Base-by-base conservation (phyloP, 768 basidiomycete species). In the Leccinum disarticulatum region DNA sequence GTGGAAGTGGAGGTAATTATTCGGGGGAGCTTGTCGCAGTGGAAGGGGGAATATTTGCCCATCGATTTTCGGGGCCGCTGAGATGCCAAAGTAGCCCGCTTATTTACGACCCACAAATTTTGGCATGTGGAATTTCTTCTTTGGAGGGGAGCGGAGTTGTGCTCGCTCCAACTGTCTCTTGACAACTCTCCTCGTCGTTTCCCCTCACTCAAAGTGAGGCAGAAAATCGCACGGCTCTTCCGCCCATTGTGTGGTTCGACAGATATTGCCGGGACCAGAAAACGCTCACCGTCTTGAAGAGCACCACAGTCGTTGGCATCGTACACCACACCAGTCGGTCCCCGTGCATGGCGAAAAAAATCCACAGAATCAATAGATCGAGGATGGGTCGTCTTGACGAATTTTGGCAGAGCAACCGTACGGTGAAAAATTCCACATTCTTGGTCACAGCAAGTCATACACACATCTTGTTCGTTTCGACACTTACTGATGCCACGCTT, bases 391-490 rank as follows among this genome's bases (percentile, higher is more conserved):
- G n/a, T 60, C 47, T 63, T 55, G 58, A 15, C 11, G 35, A 52
- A 8, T 59, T 66, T 22, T 35, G 64, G 41, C 66, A 54, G 41
- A 30, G 54, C 35, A 53, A 43, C 55, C 57, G 53, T n/a, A 59
- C 70, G 72, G 72, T 67, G 65, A 62, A 71, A 71, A 70, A 71
- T 62, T 59, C 59, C 54, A 52, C 17, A 43, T 55, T 56, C 64
- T 70, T 62, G 66, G 31, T 62, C 58, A 51, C 65, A 63, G 62
- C 70, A 61, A 35, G 61, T 55, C 61, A 54, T 72, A 17, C 61
- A 58, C 62, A 57, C 59, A 22, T 57, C 61, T 64, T 58, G 58
- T 66, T 60, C 54, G 53, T 62, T 59, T 59, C 64, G 61, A 57
- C 62, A 68, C 66, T 70, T 61, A 64, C 71, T 68, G 55, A n/a